A percentile compares a stretch with the other conserved stretches of the same genome.
phyloP scores from a whole-genome alignment of 2,329 filamentous ascomycete species.

The Thielaviopsis euricoi region DNA sequence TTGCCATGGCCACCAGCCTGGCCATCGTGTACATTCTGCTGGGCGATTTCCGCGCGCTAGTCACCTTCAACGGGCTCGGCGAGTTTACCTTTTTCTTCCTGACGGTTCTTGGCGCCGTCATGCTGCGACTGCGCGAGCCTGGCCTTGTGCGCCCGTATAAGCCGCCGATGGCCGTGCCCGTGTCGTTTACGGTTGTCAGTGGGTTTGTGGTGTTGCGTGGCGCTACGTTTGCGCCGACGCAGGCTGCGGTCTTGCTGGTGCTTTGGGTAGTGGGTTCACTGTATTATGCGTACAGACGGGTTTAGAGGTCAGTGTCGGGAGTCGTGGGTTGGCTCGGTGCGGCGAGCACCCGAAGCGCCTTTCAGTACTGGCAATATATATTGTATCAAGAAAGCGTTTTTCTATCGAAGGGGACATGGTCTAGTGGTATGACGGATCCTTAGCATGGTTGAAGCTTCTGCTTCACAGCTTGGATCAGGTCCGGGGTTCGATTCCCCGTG shows the following conservation, averaged over 20 bases:
- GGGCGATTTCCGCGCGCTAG: slow-evolving; percentile 41
- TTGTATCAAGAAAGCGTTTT: neutral
- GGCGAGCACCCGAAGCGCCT: no score
- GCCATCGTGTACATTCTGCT: slow-evolving; percentile 41
- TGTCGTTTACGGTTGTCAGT: slow-evolving; percentile 38
- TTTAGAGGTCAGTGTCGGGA: no score
- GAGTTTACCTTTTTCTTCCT: slow-evolving; percentile 50
- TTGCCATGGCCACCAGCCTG: slow-evolving; percentile 31
- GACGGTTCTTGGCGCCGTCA: slow-evolving; percentile 39
- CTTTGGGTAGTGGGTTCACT: slow-evolving; percentile 31
- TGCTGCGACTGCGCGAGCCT: slow-evolving; percentile 40
- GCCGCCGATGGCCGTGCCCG: slow-evolving; percentile 31
- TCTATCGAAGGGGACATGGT: neutral
- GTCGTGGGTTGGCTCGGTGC: no score
- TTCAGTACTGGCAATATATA: neutral
- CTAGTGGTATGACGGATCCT: neutral
- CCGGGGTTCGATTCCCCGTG: slow-evolving; percentile 5
- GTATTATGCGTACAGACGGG: slow-evolving; percentile 21
- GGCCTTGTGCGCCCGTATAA: slow-evolving; percentile 37
- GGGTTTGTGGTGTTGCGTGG: slow-evolving; percentile 42
- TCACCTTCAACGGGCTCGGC: slow-evolving; percentile 43
- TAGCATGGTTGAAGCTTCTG: neutral
- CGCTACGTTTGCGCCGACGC: slow-evolving; percentile 39
- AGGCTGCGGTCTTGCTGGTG: slow-evolving; percentile 33
- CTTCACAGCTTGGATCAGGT: neutral